Evolutionary conservation across 371 early-diverging fungal genomes (phyloP).

Genomic region (Rhizopus delemar): DNA sequence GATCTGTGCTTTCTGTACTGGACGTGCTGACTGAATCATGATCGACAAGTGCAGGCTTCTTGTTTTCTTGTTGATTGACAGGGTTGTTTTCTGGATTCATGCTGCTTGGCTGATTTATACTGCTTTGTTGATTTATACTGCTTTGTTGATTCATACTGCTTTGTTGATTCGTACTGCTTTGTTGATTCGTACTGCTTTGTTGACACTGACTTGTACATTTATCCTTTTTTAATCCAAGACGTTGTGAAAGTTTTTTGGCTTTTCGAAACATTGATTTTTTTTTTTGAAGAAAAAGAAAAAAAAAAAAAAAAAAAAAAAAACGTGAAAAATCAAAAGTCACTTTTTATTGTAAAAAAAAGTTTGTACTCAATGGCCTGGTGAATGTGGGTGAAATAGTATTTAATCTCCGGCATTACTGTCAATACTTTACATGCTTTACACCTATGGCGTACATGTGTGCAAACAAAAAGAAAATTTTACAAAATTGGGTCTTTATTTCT

Average conservation of each 20-base stretch:
- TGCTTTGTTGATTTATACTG: not conserved
- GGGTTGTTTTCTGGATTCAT: not conserved
- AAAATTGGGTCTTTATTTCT: no score
- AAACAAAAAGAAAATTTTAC: no score
- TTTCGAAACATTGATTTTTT: slow-evolving; percentile 5
- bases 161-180: not conserved
- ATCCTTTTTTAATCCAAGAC: slow-evolving; percentile 4
- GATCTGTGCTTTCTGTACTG: no score
- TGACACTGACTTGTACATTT: not conserved
- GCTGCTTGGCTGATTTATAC: not conserved
- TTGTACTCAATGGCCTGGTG: no score
- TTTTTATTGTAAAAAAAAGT: no score
- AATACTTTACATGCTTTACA: no score
- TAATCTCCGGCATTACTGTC: no score
- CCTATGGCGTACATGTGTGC: no score
- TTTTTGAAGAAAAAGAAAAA: not conserved
- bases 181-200: not conserved
- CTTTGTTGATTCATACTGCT: not conserved
- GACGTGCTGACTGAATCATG: no score
- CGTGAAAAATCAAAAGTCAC: no score
- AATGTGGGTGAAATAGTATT: no score
- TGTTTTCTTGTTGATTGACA: not conserved
- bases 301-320: not conserved
- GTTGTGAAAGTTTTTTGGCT: slow-evolving; percentile 3
- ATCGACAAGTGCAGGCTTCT: no score